Conservation (phyloP, 2,329 filamentous ascomycete species). For the Botryosphaeria dothidea region DNA sequence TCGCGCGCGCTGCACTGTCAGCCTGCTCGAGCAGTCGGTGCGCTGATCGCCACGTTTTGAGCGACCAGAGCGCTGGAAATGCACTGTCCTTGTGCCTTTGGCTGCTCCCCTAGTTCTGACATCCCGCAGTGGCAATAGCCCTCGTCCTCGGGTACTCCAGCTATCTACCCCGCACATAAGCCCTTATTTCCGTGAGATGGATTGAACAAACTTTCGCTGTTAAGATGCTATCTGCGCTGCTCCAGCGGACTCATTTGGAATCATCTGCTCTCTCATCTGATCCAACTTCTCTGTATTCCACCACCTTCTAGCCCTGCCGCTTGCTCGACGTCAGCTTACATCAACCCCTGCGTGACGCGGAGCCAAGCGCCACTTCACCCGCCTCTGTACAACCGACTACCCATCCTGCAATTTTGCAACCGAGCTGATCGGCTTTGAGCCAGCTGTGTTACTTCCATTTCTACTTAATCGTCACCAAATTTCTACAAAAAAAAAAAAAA, state of each 20-base stretch:
- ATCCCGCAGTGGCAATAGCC: neutral
- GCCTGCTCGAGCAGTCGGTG: neutral
- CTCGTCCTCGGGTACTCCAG: neutral
- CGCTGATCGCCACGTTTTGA: constrained; percentile 13
- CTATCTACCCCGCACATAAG: constrained; percentile 6
- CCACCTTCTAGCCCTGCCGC: neutral
- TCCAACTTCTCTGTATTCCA: neutral
- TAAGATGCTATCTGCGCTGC: neutral
- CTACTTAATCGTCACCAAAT: neutral
- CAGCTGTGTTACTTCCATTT: neutral
- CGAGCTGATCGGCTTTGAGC: neutral
- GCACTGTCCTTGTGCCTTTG: neutral
- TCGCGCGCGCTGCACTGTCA: constrained; percentile 3
- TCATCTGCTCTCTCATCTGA: neutral
- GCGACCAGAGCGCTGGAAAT: neutral
- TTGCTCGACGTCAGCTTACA: constrained; percentile 8
- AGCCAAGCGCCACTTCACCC: neutral
- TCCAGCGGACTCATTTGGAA: neutral
- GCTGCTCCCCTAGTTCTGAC: neutral
- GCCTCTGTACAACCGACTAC: neutral
- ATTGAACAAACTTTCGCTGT: neutral
- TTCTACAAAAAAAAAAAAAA: too few relatives aligned
- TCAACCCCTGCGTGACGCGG: neutral
- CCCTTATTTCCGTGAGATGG: neutral
- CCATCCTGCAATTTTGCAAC: neutral